Evolutionary conservation across 1,139 yeast genomes (phyloP), one percentile per base, ranked within the genome.

Genomic region (Suhomyces yuchorum): DNA sequence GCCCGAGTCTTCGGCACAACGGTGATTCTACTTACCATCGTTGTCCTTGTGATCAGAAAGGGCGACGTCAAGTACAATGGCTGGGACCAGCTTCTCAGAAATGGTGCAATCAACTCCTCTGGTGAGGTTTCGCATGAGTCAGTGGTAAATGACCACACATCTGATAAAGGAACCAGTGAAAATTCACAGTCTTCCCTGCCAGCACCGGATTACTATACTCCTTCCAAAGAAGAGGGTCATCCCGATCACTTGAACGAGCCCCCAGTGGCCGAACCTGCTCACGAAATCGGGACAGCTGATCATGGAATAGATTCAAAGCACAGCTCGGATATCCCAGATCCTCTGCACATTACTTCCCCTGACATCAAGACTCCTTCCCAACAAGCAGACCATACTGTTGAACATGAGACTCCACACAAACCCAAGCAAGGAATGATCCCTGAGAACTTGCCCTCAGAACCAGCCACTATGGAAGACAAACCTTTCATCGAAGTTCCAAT

Each of bases 381-480:
- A n/a, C n/a, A n/a, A n/a, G n/a, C 26, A 3, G 26, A 23, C 8
- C 26, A 23, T 7, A 9, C 15, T n/a, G 15, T 7, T 7, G 15
- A 28, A 6, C 14, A 8, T 12, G 14, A 12, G 2, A 28, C 4
- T 28, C n/a, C 32, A 3, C 15, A 12, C n/a, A n/a, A 28, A 28
- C 14, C 32, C n/a, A 14, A 30, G 6, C 11, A 6, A 4, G 30
- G 30, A 26, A 9, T 26, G 6, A 26, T 26, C 11, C 30, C 30
- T 26, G 14, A 26, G 11, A 26, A 26, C 6, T 26, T 26, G 11
- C 30, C 30, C 30, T 26, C 34, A 5, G 38, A 40, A 24, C 58
- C 61, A 1, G 60, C 60, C 5, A 53, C 61, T 5, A 49, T 55
- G 32, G 56, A 58, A 11, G 59, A 56, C 19, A 61, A 56, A 17